Evolutionary conservation across 208 protist genomes (phyloP).

Genomic region (Acanthamoeba healyi): DNA sequence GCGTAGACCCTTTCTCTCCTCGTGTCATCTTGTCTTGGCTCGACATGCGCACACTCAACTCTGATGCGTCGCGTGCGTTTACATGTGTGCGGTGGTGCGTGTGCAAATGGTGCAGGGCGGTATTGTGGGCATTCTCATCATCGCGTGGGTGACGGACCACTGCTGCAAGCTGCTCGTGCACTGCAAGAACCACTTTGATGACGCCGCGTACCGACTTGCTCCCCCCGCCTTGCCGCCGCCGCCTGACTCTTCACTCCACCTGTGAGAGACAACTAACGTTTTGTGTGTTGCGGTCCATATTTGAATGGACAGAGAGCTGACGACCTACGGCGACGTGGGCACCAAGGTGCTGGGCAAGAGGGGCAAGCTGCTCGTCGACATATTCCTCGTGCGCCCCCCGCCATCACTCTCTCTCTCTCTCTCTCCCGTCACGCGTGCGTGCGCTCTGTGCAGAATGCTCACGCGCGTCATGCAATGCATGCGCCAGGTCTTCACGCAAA

Average conservation of each 20-base stretch:
- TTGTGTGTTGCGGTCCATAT: not conserved
- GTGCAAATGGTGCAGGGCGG: not conserved
- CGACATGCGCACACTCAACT: not conserved
- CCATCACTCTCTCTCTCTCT: not conserved
- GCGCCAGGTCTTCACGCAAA: conserved; percentile 43
- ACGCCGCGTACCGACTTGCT: not conserved
- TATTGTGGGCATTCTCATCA: conserved; percentile 50
- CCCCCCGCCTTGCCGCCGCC: no score
- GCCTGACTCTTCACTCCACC: no score
- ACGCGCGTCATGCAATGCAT: no score
- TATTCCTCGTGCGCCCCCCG: not conserved
- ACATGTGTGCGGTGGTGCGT: no score
- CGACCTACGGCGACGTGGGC: conserved; percentile 61
- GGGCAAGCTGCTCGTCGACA: conserved; percentile 35
- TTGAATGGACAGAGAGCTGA: not conserved
- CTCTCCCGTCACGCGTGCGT: no score
- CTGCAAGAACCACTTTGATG: conserved; percentile 17
- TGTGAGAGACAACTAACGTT: no score
- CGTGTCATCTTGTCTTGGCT: not conserved
- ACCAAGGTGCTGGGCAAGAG: not conserved
- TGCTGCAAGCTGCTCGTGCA: conserved; percentile 70
- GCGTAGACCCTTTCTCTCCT: not conserved
- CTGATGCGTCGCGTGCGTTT: no score
- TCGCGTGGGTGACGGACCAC: conserved; percentile 66
- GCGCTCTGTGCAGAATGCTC: not conserved